These are phyloP conservation scores for Colletotrichum acutatum DNA, from an alignment of 2,329 filamentous ascomycete species.

Conservation along the genomic window DNA sequence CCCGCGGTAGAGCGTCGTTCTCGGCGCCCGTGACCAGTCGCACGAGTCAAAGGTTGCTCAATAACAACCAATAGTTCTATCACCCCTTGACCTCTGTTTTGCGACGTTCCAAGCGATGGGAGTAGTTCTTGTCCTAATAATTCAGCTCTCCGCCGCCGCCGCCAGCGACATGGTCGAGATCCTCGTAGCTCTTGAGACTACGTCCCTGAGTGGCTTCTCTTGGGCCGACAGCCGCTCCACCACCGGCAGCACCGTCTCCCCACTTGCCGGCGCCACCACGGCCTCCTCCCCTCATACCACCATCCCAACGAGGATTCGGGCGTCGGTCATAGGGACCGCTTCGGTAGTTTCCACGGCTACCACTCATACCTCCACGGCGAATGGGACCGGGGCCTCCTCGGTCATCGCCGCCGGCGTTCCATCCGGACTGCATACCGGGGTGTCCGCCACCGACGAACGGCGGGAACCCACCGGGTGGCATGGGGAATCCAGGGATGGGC, in stretches of 20 bases:
- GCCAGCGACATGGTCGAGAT: slow-evolving; percentile 86
- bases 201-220: slow-evolving; percentile 92
- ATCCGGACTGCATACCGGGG: slow-evolving; percentile 54
- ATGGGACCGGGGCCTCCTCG: slow-evolving; percentile 73
- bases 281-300: slow-evolving; percentile 60
- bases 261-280: slow-evolving; percentile 68
- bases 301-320: slow-evolving; percentile 65
- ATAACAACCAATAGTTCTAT: neutral
- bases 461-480: slow-evolving; percentile 58
- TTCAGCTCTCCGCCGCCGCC: slow-evolving; percentile 86
- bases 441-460: slow-evolving; percentile 66
- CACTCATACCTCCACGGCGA: slow-evolving; percentile 70
- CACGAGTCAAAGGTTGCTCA: neutral
- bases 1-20: neutral
- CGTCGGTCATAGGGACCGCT: slow-evolving; percentile 81
- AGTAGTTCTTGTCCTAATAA: slow-evolving; percentile 67
- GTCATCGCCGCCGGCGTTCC: slow-evolving; percentile 64
- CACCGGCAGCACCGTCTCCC: slow-evolving; percentile 79
- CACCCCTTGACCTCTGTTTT: neutral
- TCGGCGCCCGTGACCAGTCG: neutral
- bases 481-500: slow-evolving; percentile 69
- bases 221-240: slow-evolving; percentile 81
- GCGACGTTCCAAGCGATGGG: slow-evolving; percentile 10
- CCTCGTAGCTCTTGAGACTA: slow-evolving; percentile 96
- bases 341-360: slow-evolving; percentile 66